Percentiles rank a stretch among this genome's conserved stretches.
phyloP scores from a whole-genome alignment of 208 protist genomes.

The Angomonas ambiguus region DNA sequence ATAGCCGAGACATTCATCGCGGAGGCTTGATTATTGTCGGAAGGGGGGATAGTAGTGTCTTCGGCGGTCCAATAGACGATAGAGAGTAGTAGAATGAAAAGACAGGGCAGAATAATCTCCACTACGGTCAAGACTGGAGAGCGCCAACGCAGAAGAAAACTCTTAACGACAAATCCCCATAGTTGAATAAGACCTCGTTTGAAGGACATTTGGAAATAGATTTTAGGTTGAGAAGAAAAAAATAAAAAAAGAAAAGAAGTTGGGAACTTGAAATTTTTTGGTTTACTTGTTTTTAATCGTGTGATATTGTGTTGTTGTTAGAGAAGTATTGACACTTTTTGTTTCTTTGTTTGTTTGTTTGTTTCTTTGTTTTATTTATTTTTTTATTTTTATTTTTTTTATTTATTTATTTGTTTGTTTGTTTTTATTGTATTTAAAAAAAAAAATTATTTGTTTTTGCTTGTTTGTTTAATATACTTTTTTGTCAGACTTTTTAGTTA shows the following conservation, averaged over 20 bases:
- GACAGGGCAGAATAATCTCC: constrained; percentile 59
- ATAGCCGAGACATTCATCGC: constrained; percentile 16
- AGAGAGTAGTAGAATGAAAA: constrained; percentile 53
- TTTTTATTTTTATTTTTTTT: constrained; percentile 6
- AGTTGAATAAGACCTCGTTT: constrained; percentile 37
- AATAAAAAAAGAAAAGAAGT: background rate
- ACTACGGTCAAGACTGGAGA: constrained; percentile 43
- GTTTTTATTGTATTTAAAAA: background rate
- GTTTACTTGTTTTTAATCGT: constrained; percentile 1
- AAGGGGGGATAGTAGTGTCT: constrained; percentile 16
- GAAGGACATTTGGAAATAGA: background rate
- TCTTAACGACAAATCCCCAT: constrained; percentile 67
- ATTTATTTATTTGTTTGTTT: constrained; percentile 6
- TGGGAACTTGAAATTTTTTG: constrained; percentile 5
- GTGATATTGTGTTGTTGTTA: constrained; percentile 9
- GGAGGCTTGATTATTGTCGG: constrained; percentile 23
- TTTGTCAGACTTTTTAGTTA: background rate
- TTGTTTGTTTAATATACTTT: background rate
- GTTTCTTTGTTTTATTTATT: background rate
- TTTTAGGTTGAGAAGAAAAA: constrained; percentile 2
- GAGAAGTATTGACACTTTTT: constrained; percentile 10
- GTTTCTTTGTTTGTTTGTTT: constrained; percentile 15
- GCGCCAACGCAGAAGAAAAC: constrained; percentile 44
- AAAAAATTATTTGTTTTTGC: background rate
- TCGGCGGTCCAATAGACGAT: constrained; percentile 51